Evolutionary conservation across 495 filamentous ascomycete genomes (phyloP).

Genomic region (Daldinia bambusicola): DNA sequence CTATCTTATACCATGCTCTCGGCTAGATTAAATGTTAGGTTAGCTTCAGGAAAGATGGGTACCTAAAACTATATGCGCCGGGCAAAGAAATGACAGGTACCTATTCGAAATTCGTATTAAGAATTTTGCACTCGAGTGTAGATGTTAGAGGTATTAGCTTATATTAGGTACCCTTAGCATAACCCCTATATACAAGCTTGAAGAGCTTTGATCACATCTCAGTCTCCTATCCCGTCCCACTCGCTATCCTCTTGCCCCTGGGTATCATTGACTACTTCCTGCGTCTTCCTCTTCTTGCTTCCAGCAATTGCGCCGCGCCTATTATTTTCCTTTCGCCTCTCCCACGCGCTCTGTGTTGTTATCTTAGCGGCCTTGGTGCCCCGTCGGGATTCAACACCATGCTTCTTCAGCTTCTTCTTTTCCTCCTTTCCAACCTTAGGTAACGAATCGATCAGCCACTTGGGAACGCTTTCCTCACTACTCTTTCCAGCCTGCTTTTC

Average conservation of each 20-base stretch:
- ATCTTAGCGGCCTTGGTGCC: constrained; percentile 68
- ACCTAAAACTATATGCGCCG: too few species aligned
- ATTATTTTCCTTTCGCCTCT: constrained; percentile 80
- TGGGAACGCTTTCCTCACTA: constrained; percentile 63
- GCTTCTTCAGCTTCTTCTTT: constrained; percentile 81
- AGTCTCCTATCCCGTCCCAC: constrained; percentile 68
- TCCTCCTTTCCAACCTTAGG: constrained; percentile 84
- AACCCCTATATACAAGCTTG: constrained; percentile 1
- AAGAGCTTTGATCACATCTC: not conserved
- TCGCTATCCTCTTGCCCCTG: constrained; percentile 59
- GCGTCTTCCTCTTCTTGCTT: constrained; percentile 70
- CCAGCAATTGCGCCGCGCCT: constrained; percentile 76
- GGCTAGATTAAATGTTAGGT: too few species aligned
- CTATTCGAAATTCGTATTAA: too few species aligned
- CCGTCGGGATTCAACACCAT: constrained; percentile 82
- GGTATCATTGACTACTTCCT: constrained; percentile 48
- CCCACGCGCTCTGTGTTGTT: constrained; percentile 92
- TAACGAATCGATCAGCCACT: constrained; percentile 90
- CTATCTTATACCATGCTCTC: too few species aligned
- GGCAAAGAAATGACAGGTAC: too few species aligned
- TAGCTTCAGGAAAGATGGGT: too few species aligned
- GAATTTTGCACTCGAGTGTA: not conserved
- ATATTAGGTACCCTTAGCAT: not conserved
- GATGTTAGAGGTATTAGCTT: not conserved
- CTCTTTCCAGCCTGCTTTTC: constrained; percentile 71